A percentile compares a stretch with the other conserved stretches of the same genome.
These are phyloP conservation scores for Gracilaria domingensis DNA, from an alignment of 23 red algal genomes.

Conservation along the genomic window DNA sequence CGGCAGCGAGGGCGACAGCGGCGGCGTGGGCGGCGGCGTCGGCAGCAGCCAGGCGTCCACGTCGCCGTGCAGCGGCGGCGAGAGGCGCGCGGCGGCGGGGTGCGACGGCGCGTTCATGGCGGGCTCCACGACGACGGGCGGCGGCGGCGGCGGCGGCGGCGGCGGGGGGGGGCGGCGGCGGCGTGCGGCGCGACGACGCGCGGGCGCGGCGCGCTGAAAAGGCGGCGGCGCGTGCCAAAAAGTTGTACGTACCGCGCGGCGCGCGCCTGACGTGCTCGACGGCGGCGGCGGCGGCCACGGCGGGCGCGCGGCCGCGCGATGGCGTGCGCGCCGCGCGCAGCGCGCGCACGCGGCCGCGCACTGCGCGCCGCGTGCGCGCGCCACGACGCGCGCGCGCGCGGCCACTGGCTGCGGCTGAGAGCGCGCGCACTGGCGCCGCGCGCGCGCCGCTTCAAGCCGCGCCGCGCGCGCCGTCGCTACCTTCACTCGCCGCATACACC, in stretches of 20 bases:
- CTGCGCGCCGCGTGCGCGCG: neutral
- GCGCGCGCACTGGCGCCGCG: neutral
- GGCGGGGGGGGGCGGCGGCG: no score
- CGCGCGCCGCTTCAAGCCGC: neutral
- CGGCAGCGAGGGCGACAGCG: neutral
- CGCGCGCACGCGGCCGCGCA: neutral
- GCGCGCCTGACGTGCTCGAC: neutral
- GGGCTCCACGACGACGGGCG: no score
- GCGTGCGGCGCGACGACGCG: no score
- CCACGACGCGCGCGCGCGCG: neutral
- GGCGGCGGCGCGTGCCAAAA: no score
- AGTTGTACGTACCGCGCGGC: neutral
- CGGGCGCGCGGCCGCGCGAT: constrained; percentile 2
- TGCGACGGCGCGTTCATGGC: no score
- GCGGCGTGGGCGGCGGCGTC: neutral
- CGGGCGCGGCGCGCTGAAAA: no score
- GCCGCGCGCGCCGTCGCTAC: no score
- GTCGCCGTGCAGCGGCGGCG: no score
- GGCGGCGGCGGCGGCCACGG: neutral
- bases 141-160: no score
- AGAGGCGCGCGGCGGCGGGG: no score
- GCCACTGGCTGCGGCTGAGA: neutral
- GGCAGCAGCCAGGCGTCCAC: no score
- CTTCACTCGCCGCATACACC: neutral
- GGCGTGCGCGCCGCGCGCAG: neutral